Evolutionary conservation across 176 grass and related monocot genomes (phyloP), one percentile per base, ranked within the genome.

Genomic region (Aegilops umbellulata): DNA sequence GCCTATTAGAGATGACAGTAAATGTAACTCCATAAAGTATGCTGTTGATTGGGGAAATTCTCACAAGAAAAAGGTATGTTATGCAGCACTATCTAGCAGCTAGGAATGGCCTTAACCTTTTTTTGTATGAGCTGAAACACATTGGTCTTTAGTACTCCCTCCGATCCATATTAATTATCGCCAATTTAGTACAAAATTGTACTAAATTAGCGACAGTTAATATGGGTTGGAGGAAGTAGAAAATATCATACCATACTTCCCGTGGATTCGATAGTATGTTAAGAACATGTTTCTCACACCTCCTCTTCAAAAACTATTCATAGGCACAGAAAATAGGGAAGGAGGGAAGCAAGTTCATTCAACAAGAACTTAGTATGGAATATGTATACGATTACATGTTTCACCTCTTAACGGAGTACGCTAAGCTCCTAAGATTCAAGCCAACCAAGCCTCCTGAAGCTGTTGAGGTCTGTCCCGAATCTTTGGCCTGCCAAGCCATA

Each of bases 301-400:
- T 49, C 2, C 10, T 16, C 20, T 60, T 51, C 22, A 57, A 30
- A 86, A 79, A 76, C 62, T 27, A 31, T 92, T 39, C 68, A 76
- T 81, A 98, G 96, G 93, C 93, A 88, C 92, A 95, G 75, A 36
- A 25, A 51, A 98, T 95, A 68, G 97, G 94, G 88, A 94, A 94
- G 35, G 57, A 89, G 68, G 92, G 84, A n/a, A 96, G 92, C 81
- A 84, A 73, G 51, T 99, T 88, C 87, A 86, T 99, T 82, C 86
- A 91, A 74, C 82, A 94, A 60, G 93, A 92, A 49, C 86, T 99
- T 31, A 88, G 69, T 22, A 99, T 96, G 82, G 88, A 83, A 29
- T 91, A 88, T 57, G 85, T 98, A 32, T 99, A 99, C 3, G 94
- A 99, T 53, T 99, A 99, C 82, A 99, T 99, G 97, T 89, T 99